Conservation (phyloP, 768 basidiomycete species). For the Psilocybe cyanescens region DNA sequence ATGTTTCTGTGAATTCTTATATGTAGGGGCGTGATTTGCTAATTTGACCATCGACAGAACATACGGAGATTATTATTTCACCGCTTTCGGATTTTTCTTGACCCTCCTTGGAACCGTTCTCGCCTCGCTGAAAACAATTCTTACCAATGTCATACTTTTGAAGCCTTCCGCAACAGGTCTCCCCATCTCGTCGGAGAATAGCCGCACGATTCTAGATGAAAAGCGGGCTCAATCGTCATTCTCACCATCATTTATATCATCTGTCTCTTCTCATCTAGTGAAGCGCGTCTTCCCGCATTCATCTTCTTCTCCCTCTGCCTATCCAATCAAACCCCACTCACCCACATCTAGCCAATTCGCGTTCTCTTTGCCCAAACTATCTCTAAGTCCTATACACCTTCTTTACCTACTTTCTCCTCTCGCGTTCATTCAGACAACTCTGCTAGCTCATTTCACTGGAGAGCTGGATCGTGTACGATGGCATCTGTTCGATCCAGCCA, state of each 20-base stretch:
- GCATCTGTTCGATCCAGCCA: slow-evolving; percentile 19
- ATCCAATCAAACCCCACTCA: slow-evolving; percentile 8
- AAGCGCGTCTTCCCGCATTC: slow-evolving; percentile 16
- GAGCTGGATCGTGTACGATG: slow-evolving; percentile 68
- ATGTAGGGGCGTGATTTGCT: neutral
- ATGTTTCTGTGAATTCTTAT: slow-evolving; percentile 28
- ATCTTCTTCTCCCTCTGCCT: slow-evolving; percentile 10
- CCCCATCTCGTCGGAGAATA: slow-evolving; percentile 35
- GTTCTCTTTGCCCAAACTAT: slow-evolving; percentile 31
- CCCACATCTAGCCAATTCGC: slow-evolving; percentile 7
- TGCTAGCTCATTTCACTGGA: slow-evolving; percentile 78
- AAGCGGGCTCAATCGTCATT: slow-evolving; percentile 6
- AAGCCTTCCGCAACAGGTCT: slow-evolving; percentile 20
- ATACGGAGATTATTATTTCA: slow-evolving; percentile 96
- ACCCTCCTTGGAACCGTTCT: slow-evolving; percentile 91
- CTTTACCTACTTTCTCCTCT: slow-evolving; percentile 90
- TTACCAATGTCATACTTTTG: slow-evolving; percentile 71
- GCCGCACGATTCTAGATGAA: slow-evolving; percentile 3
- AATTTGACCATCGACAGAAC: slow-evolving; percentile 53
- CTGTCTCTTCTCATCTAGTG: slow-evolving; percentile 6
- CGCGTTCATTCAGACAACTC: slow-evolving; percentile 85
- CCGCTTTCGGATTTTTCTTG: slow-evolving; percentile 79
- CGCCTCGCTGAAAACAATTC: slow-evolving; percentile 92
- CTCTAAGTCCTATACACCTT: slow-evolving; percentile 73
- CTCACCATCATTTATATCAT: slow-evolving; percentile 19